Conservation (phyloP, 306 rosid species). For the apple (Malus domestica) region ASM211411v1 NC_041793.1:32284001-32284500, state of each 20-base stretch:
- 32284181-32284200: slow-evolving; percentile 45
- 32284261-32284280: background rate
- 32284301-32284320: background rate
- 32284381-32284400: background rate
- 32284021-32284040: background rate
- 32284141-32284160: slow-evolving; percentile 38
- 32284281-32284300: slow-evolving; percentile 8
- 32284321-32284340: background rate
- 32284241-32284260: background rate
- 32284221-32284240: background rate
- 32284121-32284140: slow-evolving; percentile 43
- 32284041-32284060: background rate
- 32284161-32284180: slow-evolving; percentile 45
- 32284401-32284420: background rate
- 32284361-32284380: background rate
- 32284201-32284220: slow-evolving; percentile 23
- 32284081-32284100: background rate
- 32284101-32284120: slow-evolving; percentile 42
- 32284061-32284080: background rate
- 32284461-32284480: too few relatives aligned
- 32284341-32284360: background rate
- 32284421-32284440: background rate
- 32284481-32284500: too few relatives aligned
- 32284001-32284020: background rate
- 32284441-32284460: background rate